Percentiles rank a stretch among this genome's conserved stretches.
phyloP scores from a whole-genome alignment of 306 rosid genomes.

The Castanea sativa region DNA sequence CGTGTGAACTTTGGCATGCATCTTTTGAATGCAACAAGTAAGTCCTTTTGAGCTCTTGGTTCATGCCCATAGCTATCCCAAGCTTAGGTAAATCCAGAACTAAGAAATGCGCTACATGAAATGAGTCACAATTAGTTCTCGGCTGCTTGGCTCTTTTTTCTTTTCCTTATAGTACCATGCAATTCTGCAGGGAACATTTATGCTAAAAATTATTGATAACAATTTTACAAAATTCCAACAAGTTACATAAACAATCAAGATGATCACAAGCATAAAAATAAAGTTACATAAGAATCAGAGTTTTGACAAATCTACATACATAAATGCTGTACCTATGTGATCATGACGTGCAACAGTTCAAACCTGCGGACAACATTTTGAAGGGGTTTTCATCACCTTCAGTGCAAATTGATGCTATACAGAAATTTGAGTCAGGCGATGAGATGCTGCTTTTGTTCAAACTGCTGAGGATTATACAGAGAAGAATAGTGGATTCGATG shows the following conservation, averaged over 20 bases:
- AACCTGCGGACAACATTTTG: slow-evolving; percentile 1
- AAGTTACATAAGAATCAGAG: slow-evolving; percentile 27
- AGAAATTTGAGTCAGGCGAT: slow-evolving; percentile 20
- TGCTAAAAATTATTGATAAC: slow-evolving; percentile 15
- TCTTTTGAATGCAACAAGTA: neutral
- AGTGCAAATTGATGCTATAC: slow-evolving; percentile 39
- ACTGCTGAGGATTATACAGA: slow-evolving; percentile 9
- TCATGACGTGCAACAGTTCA: neutral
- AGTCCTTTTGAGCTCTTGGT: neutral
- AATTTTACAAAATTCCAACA: slow-evolving; percentile 21
- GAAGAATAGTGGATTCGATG: slow-evolving; percentile 14
- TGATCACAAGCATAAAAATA: slow-evolving; percentile 28
- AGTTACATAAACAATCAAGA: slow-evolving; percentile 9
- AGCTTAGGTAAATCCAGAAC: neutral
- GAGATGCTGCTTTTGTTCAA: slow-evolving; percentile 21
- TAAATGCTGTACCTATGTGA: slow-evolving; percentile 14
- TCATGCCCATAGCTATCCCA: neutral
- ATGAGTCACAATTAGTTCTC: neutral
- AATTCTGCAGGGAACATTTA: neutral
- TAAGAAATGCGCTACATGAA: neutral
- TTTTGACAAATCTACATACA: slow-evolving; percentile 33
- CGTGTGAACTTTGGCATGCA: neutral
- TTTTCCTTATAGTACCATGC: neutral
- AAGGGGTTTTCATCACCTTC: slow-evolving; percentile 12
- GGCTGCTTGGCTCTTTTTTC: neutral